phyloP scores from a whole-genome alignment of 1,284 basidiomycete species.

The Trichosporon sp. region DNA sequence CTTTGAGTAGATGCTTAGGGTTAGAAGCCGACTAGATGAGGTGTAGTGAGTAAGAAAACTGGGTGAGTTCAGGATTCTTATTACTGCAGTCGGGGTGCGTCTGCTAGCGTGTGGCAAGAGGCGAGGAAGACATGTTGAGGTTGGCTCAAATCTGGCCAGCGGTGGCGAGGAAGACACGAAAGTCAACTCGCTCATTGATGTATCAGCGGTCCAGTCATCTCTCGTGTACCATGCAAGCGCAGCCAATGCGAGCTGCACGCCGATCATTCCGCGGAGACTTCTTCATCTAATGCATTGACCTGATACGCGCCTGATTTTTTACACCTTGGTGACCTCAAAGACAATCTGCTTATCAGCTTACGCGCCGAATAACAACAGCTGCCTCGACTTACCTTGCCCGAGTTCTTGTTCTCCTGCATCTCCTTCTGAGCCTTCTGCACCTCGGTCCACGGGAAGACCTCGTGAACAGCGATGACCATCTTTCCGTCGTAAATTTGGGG shows the following conservation, averaged over 20 bases:
- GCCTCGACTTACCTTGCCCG: slow-evolving; percentile 50
- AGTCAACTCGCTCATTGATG: background rate
- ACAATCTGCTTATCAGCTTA: slow-evolving; percentile 17
- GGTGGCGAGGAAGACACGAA: background rate
- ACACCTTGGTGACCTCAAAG: slow-evolving; percentile 14
- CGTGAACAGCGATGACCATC: slow-evolving; percentile 70
- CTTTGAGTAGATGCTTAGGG: too few species aligned
- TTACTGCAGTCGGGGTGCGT: too few species aligned
- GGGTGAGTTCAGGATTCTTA: too few species aligned
- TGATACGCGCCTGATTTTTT: background rate
- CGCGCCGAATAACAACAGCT: background rate
- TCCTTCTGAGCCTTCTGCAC: slow-evolving; percentile 78
- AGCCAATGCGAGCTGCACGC: background rate
- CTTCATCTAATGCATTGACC: background rate
- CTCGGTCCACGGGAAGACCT: slow-evolving; percentile 73
- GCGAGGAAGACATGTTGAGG: slow-evolving; percentile 3
- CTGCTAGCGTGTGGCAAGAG: background rate
- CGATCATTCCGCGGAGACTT: background rate
- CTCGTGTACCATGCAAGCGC: background rate
- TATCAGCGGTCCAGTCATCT: background rate
- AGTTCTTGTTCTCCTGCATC: slow-evolving; percentile 78
- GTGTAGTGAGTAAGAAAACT: background rate
- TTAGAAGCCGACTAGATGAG: background rate
- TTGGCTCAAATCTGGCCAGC: background rate
- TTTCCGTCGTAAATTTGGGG: slow-evolving; percentile 59